A percentile compares a stretch with the other conserved stretches of the same genome.
Evolutionary conservation across 352 stramenopile genomes (phyloP).

Genomic region (Phytophthora cajani): DNA sequence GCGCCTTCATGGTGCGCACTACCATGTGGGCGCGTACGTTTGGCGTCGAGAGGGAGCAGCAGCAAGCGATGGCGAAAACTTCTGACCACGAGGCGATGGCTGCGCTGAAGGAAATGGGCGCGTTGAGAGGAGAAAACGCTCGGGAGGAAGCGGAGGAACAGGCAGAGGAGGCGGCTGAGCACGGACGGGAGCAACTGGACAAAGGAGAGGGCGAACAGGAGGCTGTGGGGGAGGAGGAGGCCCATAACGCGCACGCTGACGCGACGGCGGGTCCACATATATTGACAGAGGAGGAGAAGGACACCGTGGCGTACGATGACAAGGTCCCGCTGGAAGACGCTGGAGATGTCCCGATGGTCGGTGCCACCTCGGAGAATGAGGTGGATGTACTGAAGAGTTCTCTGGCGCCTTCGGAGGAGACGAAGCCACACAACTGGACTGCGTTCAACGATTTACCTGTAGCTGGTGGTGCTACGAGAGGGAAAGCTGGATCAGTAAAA

Average conservation of each 20-base stretch:
- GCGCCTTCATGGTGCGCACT: slow-evolving; percentile 45
- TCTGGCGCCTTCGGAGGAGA: background rate
- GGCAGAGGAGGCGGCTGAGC: slow-evolving; percentile 17
- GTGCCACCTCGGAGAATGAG: slow-evolving; percentile 14
- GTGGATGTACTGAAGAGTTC: slow-evolving; percentile 2
- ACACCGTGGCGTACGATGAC: slow-evolving; percentile 33
- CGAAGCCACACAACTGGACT: slow-evolving; percentile 25
- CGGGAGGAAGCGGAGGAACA: slow-evolving; percentile 20
- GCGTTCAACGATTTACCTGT: slow-evolving; percentile 24
- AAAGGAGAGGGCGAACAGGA: slow-evolving; percentile 31
- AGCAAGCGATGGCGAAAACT: background rate
- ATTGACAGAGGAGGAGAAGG: slow-evolving; percentile 13
- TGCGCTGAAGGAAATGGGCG: slow-evolving; percentile 22
- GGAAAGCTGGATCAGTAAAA: background rate
- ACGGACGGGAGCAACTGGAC: slow-evolving; percentile 25
- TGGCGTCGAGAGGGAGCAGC: slow-evolving; percentile 12
- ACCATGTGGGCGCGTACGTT: slow-evolving; percentile 36
- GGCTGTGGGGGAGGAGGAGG: slow-evolving; percentile 23
- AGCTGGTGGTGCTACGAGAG: slow-evolving; percentile 2
- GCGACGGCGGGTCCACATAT: slow-evolving; percentile 25
- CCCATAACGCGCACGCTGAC: slow-evolving; percentile 19
- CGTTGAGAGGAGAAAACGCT: slow-evolving; percentile 8
- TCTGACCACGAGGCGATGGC: slow-evolving; percentile 12
- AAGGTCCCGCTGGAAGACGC: slow-evolving; percentile 30
- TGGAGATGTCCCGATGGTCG: slow-evolving; percentile 29